Base-by-base conservation (phyloP, 345 rosid genomes). In the Toxicodendron radicans region DNA sequence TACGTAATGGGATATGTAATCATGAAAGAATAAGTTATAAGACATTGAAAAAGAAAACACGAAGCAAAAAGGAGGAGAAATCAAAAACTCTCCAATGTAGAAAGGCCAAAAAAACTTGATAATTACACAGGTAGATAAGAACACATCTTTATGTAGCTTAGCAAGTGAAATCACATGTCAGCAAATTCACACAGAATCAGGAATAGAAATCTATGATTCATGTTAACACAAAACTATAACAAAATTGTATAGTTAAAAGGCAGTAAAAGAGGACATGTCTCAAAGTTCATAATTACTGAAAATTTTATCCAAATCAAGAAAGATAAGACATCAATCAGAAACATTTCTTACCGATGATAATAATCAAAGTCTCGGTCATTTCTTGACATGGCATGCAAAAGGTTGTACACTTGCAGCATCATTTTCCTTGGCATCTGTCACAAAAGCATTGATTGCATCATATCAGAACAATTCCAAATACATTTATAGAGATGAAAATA, bases 401-500 rank as follows among this genome's bases (percentile, higher is more conserved):
- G 93, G 81, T 95, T 95, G 86, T 93, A 95, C 60, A 88, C 86
- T 83, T 95, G 99, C 84, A 95, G 84, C 90, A 93, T 75, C 99
- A 95, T 93, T 84, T 95, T 95, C 82, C 99, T 88, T n/a, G 99
- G 98, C 65, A 95, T 82, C 99, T 95, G 89, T 75, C 72, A 81
- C 14, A 69, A 82, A 66, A 51, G 76, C 43, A 73, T 70, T 57
- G 77, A 75, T 64, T 72, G 49, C 60, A 38, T 48, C 6, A 27
- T 53, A 67, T 75, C 27, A 75, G 71, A 11, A 63, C 38, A 56
- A 67, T 48, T 41, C 27, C 27, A 60, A 51, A 35, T 1, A 66
- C 56, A 23, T 64, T 4, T 48, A 72, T 17, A 54, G 21, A 49
- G 10, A 49, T 41, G 3, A 59, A 66, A 7, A 49, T 48, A 53